Percentiles rank a stretch among this genome's conserved stretches.
Evolutionary conservation across 139 green algal species (phyloP).

Genomic region (Picochlorum sp.): DNA sequence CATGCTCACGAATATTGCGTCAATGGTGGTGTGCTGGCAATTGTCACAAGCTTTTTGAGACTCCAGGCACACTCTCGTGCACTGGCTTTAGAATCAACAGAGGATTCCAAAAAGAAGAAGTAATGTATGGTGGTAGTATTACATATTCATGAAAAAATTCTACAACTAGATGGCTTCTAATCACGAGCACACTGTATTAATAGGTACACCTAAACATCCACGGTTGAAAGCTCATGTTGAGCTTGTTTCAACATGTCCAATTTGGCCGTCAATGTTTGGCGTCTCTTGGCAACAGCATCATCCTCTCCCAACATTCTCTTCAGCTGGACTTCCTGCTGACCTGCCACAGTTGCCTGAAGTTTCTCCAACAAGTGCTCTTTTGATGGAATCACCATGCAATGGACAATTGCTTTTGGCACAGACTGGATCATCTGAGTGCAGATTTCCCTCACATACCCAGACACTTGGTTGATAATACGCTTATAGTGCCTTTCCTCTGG

Average conservation of each 20-base stretch:
- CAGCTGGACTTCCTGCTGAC: slow-evolving; percentile 64
- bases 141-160: slow-evolving; percentile 9
- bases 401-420: slow-evolving; percentile 86
- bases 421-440: slow-evolving; percentile 79
- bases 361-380: slow-evolving; percentile 68
- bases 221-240: slow-evolving; percentile 24
- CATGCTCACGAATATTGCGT: slow-evolving; percentile 5
- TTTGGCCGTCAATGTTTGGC: slow-evolving; percentile 30
- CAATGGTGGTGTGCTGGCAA: slow-evolving; percentile 7
- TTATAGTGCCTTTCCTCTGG: slow-evolving; percentile 51
- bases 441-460: slow-evolving; percentile 83
- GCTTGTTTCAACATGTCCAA: slow-evolving; percentile 41
- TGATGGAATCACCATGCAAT: slow-evolving; percentile 68
- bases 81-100: neutral
- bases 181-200: slow-evolving; percentile 2
- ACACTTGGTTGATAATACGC: slow-evolving; percentile 68
- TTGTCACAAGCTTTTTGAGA: slow-evolving; percentile 2
- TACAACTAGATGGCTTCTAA: neutral
- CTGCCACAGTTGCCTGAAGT: slow-evolving; percentile 62
- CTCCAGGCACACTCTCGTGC: neutral
- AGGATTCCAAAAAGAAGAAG: slow-evolving; percentile 2
- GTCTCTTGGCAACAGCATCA: slow-evolving; percentile 63
- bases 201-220: slow-evolving; percentile 21
- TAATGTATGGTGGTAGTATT: neutral
- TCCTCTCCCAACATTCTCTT: slow-evolving; percentile 76